A percentile compares a stretch with the other conserved stretches of the same genome.
phyloP scores from a whole-genome alignment of 164 flowering plant genomes.

The Chloranthus sessilifolius region DNA sequence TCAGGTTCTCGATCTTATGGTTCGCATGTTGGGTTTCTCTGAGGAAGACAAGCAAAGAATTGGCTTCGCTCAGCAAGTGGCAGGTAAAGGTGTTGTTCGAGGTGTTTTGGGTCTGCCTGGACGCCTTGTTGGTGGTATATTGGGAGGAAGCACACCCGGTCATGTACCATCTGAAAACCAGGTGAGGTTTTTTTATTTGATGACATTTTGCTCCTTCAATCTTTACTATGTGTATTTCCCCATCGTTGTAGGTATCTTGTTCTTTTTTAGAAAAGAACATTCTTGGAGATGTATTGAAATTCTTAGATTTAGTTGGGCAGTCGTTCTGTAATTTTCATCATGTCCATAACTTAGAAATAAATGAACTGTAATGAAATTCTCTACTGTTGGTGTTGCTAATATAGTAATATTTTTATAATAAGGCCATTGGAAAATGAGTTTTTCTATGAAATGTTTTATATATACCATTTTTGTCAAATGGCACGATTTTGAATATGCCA shows the following conservation, averaged over 20 bases:
- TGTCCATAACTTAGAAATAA: too few species aligned
- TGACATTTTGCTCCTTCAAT: conserved; percentile 4
- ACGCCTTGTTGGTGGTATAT: conserved; percentile 91
- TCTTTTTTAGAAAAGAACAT: not conserved
- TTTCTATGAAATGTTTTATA: too few species aligned
- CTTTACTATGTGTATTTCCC: conserved; percentile 1
- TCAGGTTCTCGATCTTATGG: conserved; percentile 97
- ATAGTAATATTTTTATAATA: too few species aligned
- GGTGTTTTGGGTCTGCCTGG: conserved; percentile 96
- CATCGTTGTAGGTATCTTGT: not conserved
- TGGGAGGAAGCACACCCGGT: conserved; percentile 68
- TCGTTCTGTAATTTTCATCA: too few species aligned
- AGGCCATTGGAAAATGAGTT: too few species aligned
- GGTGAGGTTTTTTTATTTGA: conserved; percentile 29
- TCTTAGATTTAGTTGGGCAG: too few species aligned
- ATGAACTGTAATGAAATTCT: too few species aligned
- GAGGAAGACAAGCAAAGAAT: conserved; percentile 96
- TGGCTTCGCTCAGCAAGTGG: conserved; percentile 83
- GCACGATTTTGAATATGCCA: too few species aligned
- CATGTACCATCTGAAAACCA: conserved; percentile 65
- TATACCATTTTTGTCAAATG: too few species aligned
- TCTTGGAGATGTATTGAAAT: too few species aligned
- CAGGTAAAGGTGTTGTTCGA: conserved; percentile 94
- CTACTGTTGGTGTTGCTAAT: too few species aligned
- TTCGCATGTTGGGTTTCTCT: conserved; percentile 91